Base-by-base conservation (phyloP, 257 asterid genomes). In the Lavandula angustifolia region DNA sequence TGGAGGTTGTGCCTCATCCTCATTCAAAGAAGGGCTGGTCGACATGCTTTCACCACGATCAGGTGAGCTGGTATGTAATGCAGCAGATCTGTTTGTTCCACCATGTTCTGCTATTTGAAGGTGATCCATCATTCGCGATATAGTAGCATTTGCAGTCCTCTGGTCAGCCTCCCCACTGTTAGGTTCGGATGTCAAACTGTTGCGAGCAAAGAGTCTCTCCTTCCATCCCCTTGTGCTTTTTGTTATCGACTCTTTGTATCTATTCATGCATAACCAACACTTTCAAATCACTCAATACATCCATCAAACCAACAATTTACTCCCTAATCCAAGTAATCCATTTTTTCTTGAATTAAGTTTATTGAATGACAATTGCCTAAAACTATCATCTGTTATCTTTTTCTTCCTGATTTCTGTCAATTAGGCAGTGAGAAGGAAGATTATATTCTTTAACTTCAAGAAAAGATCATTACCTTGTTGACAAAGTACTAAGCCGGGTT, bases 201-300 rank as follows among this genome's bases (percentile, higher is more conserved):
- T 84, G 43, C 95, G 90, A 35, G 96, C 75, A 72, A 92, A 89
- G 67, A 89, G 81, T 73, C 84, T 89, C 83, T 94, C 99, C 79
- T 83, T 92, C 99, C 95, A 92, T 54, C 99, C 89, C 77, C 87
- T 84, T 17, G 97, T 89, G 85, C 90, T 89, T 85, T 86, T 92
- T 6, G 85, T 82, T 75, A 92, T 81, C 2, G 96, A 82, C 11
- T 87, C 96, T 81, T 87, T 89, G 85, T 85, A 89, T 67, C 97
- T 89, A 46, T 18, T 43, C 43, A 62, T 12, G 32, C 32, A 38
- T 29, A 52, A 64, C 4, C 66, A 62, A 55, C 1, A n/a, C 6
- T 34, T 44, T 3, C 31, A 55, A 14, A 34, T 59, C 17, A 59
- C 51, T 38, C 38, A 34, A 18, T 17, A 17, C 3, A 51, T 4